Conservation (phyloP, 2,329 filamentous ascomycete species). For the Mycogone perniciosa region DNA sequence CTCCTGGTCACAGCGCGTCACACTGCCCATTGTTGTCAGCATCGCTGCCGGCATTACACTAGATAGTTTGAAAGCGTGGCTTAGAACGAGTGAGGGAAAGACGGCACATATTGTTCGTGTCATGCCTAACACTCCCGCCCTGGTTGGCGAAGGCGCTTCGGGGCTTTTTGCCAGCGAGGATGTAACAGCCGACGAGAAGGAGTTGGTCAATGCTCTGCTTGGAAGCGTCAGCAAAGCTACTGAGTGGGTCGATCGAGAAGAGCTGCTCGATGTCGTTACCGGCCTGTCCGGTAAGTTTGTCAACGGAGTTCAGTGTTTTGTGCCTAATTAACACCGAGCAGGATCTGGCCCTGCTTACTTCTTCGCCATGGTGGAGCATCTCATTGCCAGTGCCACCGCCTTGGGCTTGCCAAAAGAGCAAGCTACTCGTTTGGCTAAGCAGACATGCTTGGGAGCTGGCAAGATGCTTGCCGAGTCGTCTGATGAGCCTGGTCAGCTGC, state of each 20-base stretch:
- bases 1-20: conserved; percentile 28
- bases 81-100: conserved; percentile 30
- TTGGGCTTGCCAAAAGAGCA: conserved; percentile 42
- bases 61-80: conserved; percentile 37
- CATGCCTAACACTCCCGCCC: conserved; percentile 47
- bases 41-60: conserved; percentile 45
- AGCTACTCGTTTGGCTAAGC: conserved; percentile 42
- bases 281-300: conserved; percentile 38
- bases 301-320: not conserved
- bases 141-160: conserved; percentile 45
- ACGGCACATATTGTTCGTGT: conserved; percentile 42
- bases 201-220: conserved; percentile 36
- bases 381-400: conserved; percentile 37
- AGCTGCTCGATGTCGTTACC: conserved; percentile 44
- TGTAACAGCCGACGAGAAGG: conserved; percentile 36
- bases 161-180: conserved; percentile 39
- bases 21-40: conserved; percentile 40
- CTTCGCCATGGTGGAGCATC: conserved; percentile 47
- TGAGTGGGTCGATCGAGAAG: conserved; percentile 45
- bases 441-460: conserved; percentile 46
- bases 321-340: conserved; percentile 16
- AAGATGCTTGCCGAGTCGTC: conserved; percentile 43
- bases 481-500: conserved; percentile 40
- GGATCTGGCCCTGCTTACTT: conserved; percentile 48
- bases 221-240: conserved; percentile 40